These are phyloP conservation scores for Puccinia novopanici DNA, from an alignment of 1,284 basidiomycete genomes.

Conservation along the genomic window DNA sequence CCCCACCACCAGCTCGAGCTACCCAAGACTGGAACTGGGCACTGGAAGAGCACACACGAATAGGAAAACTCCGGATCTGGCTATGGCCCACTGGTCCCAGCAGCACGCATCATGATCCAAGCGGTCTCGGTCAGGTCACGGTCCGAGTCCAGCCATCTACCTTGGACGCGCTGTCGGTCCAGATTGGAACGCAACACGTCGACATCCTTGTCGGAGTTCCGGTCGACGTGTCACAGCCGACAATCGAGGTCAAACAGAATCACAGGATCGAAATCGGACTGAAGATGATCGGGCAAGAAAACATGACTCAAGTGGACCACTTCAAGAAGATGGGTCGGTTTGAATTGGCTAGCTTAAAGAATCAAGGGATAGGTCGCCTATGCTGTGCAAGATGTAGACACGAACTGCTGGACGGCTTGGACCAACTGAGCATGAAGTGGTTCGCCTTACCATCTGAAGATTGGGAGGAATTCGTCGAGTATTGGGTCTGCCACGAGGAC, in stretches of 20 bases:
- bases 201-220: slow-evolving; percentile 3
- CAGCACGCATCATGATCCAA: not conserved
- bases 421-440: slow-evolving; percentile 12
- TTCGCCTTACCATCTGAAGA: slow-evolving; percentile 28
- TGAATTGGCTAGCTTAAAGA: not conserved
- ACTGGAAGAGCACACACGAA: slow-evolving; percentile 23
- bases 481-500: slow-evolving; percentile 49
- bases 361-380: not conserved
- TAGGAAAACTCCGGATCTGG: slow-evolving; percentile 28
- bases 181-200: slow-evolving; percentile 3
- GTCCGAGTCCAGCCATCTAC: not conserved
- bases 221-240: not conserved
- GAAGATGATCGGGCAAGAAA: not conserved
- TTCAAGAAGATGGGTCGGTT: not conserved
- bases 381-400: slow-evolving; percentile 24
- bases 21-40: slow-evolving; percentile 28
- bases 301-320: not conserved
- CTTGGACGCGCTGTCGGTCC: not conserved
- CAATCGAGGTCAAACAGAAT: not conserved
- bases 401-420: slow-evolving; percentile 22
- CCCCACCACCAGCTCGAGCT: not conserved
- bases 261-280: slow-evolving; percentile 23
- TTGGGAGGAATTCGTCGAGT: slow-evolving; percentile 45
- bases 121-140: not conserved
- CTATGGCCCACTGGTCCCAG: not conserved